A percentile compares a stretch with the other conserved stretches of the same genome.
Conservation (phyloP, 2,329 filamentous ascomycete species). For the Apiospora saccharicola region DNA sequence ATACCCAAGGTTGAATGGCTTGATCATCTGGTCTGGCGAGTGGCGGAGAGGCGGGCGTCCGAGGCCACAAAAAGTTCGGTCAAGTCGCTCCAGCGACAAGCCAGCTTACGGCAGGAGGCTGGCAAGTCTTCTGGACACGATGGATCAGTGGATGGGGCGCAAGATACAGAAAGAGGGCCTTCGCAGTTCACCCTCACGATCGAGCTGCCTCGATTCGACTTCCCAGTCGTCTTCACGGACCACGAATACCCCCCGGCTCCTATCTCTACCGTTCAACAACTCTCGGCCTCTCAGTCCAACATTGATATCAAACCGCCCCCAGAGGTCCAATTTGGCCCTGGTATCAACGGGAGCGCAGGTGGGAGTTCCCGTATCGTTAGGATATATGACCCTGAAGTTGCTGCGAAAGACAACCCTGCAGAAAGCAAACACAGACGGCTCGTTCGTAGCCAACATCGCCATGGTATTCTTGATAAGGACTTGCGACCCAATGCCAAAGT, state of each 20-base stretch:
- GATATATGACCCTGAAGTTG: slow-evolving; percentile 94
- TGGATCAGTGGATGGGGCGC: slow-evolving; percentile 39
- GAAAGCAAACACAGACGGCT: slow-evolving; percentile 94
- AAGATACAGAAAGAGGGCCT: slow-evolving; percentile 46
- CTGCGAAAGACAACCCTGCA: slow-evolving; percentile 87
- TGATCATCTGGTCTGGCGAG: slow-evolving; percentile 91
- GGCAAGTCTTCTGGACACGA: slow-evolving; percentile 33
- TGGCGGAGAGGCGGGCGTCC: slow-evolving; percentile 79
- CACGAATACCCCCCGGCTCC: slow-evolving; percentile 89
- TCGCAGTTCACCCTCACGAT: slow-evolving; percentile 84
- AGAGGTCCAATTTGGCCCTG: slow-evolving; percentile 88
- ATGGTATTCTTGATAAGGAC: slow-evolving; percentile 93
- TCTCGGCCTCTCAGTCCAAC: slow-evolving; percentile 69
- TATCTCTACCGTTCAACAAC: slow-evolving; percentile 75
- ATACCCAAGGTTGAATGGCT: slow-evolving; percentile 94
- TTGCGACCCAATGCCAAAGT: slow-evolving; percentile 96
- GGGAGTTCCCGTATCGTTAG: slow-evolving; percentile 70
- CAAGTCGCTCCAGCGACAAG: slow-evolving; percentile 62
- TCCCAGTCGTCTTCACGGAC: slow-evolving; percentile 93
- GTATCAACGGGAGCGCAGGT: slow-evolving; percentile 75
- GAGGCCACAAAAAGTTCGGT: slow-evolving; percentile 70
- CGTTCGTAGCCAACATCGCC: slow-evolving; percentile 87
- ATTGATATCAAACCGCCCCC: slow-evolving; percentile 81
- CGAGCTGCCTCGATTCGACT: slow-evolving; percentile 93
- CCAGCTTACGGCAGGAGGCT: slow-evolving; percentile 41